Conservation (phyloP, 2,329 filamentous ascomycete genomes). For the Aspergillus sp. region DNA sequence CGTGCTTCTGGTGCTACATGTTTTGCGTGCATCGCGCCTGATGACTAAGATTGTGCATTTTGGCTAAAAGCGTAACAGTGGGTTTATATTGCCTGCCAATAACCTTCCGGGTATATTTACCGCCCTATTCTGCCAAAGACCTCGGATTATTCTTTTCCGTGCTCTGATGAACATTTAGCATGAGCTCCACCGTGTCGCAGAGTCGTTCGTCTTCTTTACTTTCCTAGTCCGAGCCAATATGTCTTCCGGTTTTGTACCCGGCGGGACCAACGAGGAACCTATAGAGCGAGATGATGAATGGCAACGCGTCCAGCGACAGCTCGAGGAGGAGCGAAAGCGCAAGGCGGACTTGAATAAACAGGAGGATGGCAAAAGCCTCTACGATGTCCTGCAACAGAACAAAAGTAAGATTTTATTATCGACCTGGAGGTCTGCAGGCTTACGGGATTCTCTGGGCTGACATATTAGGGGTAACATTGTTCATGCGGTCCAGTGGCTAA, state of each 20-base stretch:
- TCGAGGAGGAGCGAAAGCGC: conserved; percentile 39
- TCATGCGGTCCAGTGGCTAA: conserved; percentile 33
- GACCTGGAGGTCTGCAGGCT: too few species aligned
- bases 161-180: neutral
- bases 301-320: conserved; percentile 35
- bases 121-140: conserved; percentile 4
- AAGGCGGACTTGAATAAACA: conserved; percentile 47
- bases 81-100: neutral
- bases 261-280: conserved; percentile 34
- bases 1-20: neutral
- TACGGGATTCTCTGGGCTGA: conserved; percentile 24
- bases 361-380: conserved; percentile 42
- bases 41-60: neutral
- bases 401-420: conserved; percentile 37
- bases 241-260: conserved; percentile 41
- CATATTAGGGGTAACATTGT: conserved; percentile 31
- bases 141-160: neutral
- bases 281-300: conserved; percentile 37
- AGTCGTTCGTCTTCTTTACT: neutral
- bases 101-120: neutral
- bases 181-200: too few species aligned
- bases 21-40: neutral
- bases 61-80: neutral
- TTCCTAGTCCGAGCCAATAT: conserved; percentile 16
- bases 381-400: conserved; percentile 42